Conservation (phyloP, 768 basidiomycete genomes). For the Heimioporus sp. region DNA sequence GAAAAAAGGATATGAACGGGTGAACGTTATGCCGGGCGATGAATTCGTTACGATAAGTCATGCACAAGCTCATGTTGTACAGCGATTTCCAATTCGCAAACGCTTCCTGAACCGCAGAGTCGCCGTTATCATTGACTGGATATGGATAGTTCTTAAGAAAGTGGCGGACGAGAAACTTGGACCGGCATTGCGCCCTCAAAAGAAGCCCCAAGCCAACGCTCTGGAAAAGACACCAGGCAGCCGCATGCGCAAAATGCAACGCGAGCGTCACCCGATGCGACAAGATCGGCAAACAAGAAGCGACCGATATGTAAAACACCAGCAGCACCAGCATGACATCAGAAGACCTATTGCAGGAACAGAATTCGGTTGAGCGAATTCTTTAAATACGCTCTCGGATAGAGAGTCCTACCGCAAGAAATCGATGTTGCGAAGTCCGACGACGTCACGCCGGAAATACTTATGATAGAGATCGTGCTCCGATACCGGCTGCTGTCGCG, state of each 20-base stretch:
- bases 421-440: slow-evolving; percentile 81
- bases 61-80: slow-evolving; percentile 90
- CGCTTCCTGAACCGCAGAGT: slow-evolving; percentile 86
- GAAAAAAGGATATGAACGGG: background rate
- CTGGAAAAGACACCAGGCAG: slow-evolving; percentile 85
- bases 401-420: slow-evolving; percentile 66
- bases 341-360: slow-evolving; percentile 54
- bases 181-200: slow-evolving; percentile 79
- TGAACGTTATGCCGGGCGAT: background rate
- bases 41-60: slow-evolving; percentile 81
- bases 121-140: slow-evolving; percentile 60
- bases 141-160: slow-evolving; percentile 96
- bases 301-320: slow-evolving; percentile 61
- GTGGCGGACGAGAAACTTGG: slow-evolving; percentile 89
- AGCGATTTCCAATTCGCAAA: slow-evolving; percentile 94
- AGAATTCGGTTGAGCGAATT: slow-evolving; percentile 21
- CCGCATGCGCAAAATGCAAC: slow-evolving; percentile 79
- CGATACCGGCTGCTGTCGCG: slow-evolving; percentile 38
- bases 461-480: slow-evolving; percentile 88
- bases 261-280: slow-evolving; percentile 48
- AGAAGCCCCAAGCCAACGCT: slow-evolving; percentile 84
- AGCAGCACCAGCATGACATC: slow-evolving; percentile 81
- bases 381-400: background rate
- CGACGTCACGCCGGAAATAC: slow-evolving; percentile 87
- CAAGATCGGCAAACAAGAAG: slow-evolving; percentile 59